Evolutionary conservation across 2,329 filamentous ascomycete genomes (phyloP), one percentile per base, ranked within the genome.

Genomic region (Botrytis deweyae): DNA sequence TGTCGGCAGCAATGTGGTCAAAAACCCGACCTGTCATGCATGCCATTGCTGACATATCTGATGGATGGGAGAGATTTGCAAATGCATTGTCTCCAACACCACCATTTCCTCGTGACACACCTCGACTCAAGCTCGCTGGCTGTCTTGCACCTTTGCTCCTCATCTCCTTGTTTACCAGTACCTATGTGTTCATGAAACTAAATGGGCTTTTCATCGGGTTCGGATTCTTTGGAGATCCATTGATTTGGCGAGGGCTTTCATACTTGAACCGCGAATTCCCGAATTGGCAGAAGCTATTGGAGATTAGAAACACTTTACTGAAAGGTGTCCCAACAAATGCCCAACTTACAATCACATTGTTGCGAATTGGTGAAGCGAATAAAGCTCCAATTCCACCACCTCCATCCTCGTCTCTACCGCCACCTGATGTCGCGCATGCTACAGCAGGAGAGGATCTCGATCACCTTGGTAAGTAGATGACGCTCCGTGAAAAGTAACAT

Each of bases 251-350:
- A 20, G 88, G 85, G 3, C 80, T 93, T 6, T 81, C 82, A 20
- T 88, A 88, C 77, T 82, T 93, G 42, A 91, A 93, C 81, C 83
- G 82, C 22, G 85, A 85, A 75, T 87, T 90, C 77, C 93, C 93
- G 0, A 84, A 90, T 77, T 96, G 93, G 93, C 87, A 93, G 78
- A 92, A 91, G 77, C 84, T 93, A 10, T 84, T 95, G 25, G 90
- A 94, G 78, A 83, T 94, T 18, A 87, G 91, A 74, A 94, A 94
- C 81, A 93, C 92, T 0, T 81, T 96, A 1, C 88, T 97, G 69
- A 93, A 92, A 80, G 93, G 93, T 3, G 90, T 96, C 0, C 94
- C 94, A 0, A 97, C 93, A 2, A 96, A 97, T 80, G 93, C 93
- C 5, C 94, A 97, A 80, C 88, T 97, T 29, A 90, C 93, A 0